Base-by-base conservation (phyloP, 371 early-diverging fungal species). In the Synchytrium microbalum region DNA sequence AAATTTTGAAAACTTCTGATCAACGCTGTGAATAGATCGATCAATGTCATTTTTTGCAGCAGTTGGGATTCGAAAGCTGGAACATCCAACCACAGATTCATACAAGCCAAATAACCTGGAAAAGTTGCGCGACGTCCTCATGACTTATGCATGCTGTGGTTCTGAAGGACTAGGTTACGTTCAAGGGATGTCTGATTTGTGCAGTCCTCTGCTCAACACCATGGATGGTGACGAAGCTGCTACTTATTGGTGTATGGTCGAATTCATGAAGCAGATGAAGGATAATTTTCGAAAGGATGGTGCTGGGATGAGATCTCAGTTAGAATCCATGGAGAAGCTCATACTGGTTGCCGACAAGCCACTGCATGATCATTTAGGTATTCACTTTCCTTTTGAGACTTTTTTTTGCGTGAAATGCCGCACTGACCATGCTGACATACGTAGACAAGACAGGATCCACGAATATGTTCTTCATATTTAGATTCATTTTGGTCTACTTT, bases 111-210 rank as follows among this genome's bases (percentile, higher is more conserved):
- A 52, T 75, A 81, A 63, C 54, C 65, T 95, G 56, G 88, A 88
- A 60, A 71, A 82, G 33, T 84, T 96, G 75, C 88, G 93, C 62
- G 88, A 92, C 70, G 87, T 96, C 13, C 71, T 96, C 57, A 83
- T 94, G 72, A 92, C 92, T 0, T 96, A 91, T 67, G 16, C 61
- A 3, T 31, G 31, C 24, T n/a, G 27, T 2, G 67, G 54, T 30
- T 67, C 69, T 32, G 69, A 64, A 53, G 65, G 59, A 16, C 32
- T 63, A n/a, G 67, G 79, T 53, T 93, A 91, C 10, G 95, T 93
- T 0, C 96, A 95, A 73, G 96, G 96, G 38, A 95, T 95, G 95
- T 84, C 87, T 8, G 96, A 96, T 69, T 72, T 96, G 5, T 72
- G 89, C 27, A 85, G 92, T 1, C 92, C 93, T 0, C 67, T 95